Conservation (phyloP, 2,329 filamentous ascomycete genomes). For the Pestalotiopsis fici region DNA sequence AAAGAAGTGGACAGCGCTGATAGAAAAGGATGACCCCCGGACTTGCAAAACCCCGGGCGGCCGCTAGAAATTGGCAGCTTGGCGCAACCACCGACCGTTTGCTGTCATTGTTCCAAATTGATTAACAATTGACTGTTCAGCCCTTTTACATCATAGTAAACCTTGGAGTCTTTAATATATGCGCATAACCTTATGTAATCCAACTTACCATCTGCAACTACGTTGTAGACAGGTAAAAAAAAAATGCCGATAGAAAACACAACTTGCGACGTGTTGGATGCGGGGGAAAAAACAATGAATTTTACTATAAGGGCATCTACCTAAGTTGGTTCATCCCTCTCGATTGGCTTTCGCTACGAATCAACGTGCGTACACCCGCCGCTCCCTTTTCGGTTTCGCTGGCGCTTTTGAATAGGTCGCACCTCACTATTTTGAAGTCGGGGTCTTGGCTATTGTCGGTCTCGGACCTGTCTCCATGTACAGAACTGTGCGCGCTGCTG, state of each 20-base stretch:
- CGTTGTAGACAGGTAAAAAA: not conserved
- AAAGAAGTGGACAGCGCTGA: not conserved
- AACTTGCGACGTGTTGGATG: not conserved
- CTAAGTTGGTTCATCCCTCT: not conserved
- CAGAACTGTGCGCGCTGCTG: not conserved
- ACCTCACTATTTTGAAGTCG: not conserved
- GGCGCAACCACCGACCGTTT: not conserved
- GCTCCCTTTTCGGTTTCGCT: not conserved
- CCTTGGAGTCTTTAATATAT: not conserved
- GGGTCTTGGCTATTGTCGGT: not conserved
- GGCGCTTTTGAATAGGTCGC: not conserved
- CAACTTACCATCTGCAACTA: not conserved
- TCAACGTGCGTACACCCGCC: not conserved
- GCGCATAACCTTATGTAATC: not conserved
- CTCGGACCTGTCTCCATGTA: not conserved
- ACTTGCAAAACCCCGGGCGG: conserved; percentile 2
- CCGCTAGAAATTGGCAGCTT: not conserved
- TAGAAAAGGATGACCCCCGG: not conserved
- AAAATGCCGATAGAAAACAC: not conserved
- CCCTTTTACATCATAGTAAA: not conserved
- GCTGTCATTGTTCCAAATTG: not conserved
- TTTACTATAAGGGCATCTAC: not conserved
- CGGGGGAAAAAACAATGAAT: not conserved
- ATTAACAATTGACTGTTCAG: not conserved
- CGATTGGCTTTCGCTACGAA: not conserved